These are phyloP conservation scores for Serendipita sp. DNA, from an alignment of 768 basidiomycete species.

Conservation along the genomic window DNA sequence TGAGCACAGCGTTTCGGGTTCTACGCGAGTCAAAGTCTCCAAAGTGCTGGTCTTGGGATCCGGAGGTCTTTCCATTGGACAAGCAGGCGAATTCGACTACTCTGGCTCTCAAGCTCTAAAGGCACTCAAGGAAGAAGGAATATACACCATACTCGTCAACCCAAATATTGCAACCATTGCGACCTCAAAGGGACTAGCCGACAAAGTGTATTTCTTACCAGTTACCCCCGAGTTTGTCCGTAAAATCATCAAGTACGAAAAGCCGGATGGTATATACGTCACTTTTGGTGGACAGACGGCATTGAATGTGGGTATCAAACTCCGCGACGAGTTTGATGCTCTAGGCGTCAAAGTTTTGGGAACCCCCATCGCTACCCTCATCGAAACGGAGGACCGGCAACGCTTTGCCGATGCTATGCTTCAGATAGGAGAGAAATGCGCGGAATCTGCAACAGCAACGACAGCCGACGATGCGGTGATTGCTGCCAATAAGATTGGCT, in stretches of 20 bases:
- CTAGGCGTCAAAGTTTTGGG: conserved; percentile 89
- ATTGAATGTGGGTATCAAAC: conserved; percentile 87
- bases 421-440: conserved; percentile 89
- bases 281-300: conserved; percentile 99
- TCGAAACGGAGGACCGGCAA: conserved; percentile 91
- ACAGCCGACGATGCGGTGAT: conserved; percentile 65
- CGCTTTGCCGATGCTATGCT: conserved; percentile 89
- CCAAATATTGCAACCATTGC: conserved; percentile 99
- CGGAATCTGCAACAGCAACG: conserved; percentile 77
- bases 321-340: conserved; percentile 87
- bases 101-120: conserved; percentile 99
- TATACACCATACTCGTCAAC: conserved; percentile 97
- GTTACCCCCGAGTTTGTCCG: conserved; percentile 96
- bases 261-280: conserved; percentile 96
- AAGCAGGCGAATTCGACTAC: conserved; percentile 99
- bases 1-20: not conserved
- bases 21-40: conserved; percentile 50
- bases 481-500: conserved; percentile 76
- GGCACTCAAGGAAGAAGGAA: conserved; percentile 95
- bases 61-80: conserved; percentile 93
- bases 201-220: conserved; percentile 98
- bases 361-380: conserved; percentile 93
- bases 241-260: conserved; percentile 97
- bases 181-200: conserved; percentile 90
- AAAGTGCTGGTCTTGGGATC: conserved; percentile 97